Evolutionary conservation across 345 rosid genomes (phyloP).

Genomic region (Populus ilicifolia): DNA sequence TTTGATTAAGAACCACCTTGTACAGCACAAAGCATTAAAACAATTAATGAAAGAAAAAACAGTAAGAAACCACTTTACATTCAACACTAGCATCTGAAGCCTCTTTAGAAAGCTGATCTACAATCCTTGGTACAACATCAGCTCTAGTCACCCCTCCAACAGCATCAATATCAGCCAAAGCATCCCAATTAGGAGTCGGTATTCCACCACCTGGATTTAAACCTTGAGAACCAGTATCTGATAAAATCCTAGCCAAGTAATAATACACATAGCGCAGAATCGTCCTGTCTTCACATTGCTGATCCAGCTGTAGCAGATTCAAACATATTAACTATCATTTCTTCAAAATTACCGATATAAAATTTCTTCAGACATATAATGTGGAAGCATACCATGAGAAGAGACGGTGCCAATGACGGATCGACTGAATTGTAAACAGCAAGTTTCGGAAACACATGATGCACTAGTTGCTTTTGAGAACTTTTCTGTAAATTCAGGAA

Average conservation of each 20-base stretch:
- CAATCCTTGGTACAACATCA: slow-evolving; percentile 90
- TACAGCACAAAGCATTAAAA: neutral
- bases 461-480: slow-evolving; percentile 85
- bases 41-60: neutral
- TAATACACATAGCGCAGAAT: slow-evolving; percentile 96
- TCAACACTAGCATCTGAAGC: slow-evolving; percentile 72
- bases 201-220: slow-evolving; percentile 95
- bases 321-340: neutral
- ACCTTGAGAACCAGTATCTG: slow-evolving; percentile 81
- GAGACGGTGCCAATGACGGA: slow-evolving; percentile 97
- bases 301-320: slow-evolving; percentile 66
- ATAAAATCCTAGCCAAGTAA: slow-evolving; percentile 91
- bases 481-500: slow-evolving; percentile 51
- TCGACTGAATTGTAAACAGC: slow-evolving; percentile 98
- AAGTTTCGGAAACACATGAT: slow-evolving; percentile 92
- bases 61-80: slow-evolving; percentile 45
- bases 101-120: slow-evolving; percentile 72
- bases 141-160: slow-evolving; percentile 98
- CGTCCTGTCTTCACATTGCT: slow-evolving; percentile 93
- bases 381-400: slow-evolving; percentile 72
- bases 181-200: slow-evolving; percentile 99
- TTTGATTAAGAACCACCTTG: neutral
- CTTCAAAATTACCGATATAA: neutral
- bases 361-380: slow-evolving; percentile 1
- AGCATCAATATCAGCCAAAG: slow-evolving; percentile 95